Evolutionary conservation across 2,329 filamentous ascomycete genomes (phyloP).

Genomic region (Paraphaeosphaeria minitans): DNA sequence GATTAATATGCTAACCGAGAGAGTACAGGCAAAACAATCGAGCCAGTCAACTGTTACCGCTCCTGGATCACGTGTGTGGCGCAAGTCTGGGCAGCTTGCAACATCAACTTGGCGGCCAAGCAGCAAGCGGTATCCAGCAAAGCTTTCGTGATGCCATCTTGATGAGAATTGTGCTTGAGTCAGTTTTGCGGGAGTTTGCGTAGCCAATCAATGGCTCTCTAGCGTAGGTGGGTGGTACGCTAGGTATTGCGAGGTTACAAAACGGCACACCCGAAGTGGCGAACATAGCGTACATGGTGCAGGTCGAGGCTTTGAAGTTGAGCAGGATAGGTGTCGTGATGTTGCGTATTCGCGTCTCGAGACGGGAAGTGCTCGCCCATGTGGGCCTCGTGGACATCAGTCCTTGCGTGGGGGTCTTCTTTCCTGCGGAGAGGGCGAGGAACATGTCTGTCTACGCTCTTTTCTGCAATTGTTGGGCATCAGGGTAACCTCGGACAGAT

Average conservation of each 20-base stretch:
- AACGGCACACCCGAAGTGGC: not conserved
- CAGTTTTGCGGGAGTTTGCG: not conserved
- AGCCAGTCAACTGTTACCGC: slow-evolving; percentile 3
- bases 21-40: slow-evolving; percentile 14
- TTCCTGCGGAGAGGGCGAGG: not conserved
- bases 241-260: not conserved
- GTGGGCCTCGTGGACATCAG: not conserved
- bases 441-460: not conserved
- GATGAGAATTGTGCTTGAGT: not conserved
- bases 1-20: slow-evolving; percentile 29
- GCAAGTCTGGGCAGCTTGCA: not conserved
- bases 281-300: not conserved
- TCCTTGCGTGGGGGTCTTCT: not conserved
- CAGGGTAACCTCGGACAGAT: not conserved
- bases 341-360: not conserved
- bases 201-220: not conserved
- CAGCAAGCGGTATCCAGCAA: not conserved
- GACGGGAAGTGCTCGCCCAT: not conserved
- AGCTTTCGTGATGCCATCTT: not conserved
- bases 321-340: not conserved
- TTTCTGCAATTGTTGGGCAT: not conserved
- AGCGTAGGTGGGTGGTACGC: too few relatives aligned
- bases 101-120: not conserved
- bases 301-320: not conserved
- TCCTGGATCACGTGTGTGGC: not conserved